Evolutionary conservation across 2,329 filamentous ascomycete genomes (phyloP).

Genomic region (Scedosporium aurantiacum): DNA sequence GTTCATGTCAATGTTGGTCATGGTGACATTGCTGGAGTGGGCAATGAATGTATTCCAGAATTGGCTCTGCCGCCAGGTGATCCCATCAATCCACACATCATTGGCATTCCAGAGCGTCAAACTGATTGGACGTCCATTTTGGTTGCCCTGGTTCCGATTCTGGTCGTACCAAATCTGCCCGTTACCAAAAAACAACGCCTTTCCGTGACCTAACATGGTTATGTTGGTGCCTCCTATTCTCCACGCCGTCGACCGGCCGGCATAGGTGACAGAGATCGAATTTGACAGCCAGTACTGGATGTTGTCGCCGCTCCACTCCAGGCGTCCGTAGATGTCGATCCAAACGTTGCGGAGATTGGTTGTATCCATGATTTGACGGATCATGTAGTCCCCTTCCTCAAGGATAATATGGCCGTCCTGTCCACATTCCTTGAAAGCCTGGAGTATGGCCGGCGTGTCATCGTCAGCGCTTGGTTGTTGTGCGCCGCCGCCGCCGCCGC

Average conservation of each 20-base stretch:
- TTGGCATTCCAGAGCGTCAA: conserved; percentile 18
- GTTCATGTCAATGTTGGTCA: conserved; percentile 43
- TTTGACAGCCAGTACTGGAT: conserved; percentile 41
- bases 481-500: conserved; percentile 8
- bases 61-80: conserved; percentile 44
- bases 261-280: conserved; percentile 39
- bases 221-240: conserved; percentile 42
- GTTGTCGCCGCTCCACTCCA: conserved; percentile 29
- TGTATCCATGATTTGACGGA: conserved; percentile 24
- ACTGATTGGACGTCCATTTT: conserved; percentile 28
- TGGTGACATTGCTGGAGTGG: conserved; percentile 30
- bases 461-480: conserved; percentile 15
- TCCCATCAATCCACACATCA: conserved; percentile 23
- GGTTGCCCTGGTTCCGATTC: conserved; percentile 28
- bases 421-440: conserved; percentile 21
- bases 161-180: conserved; percentile 50
- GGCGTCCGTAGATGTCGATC: conserved; percentile 30
- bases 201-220: conserved; percentile 34
- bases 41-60: conserved; percentile 51
- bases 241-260: conserved; percentile 45
- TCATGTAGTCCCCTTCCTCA: conserved; percentile 22
- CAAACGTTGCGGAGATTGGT: conserved; percentile 22
- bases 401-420: conserved; percentile 20
- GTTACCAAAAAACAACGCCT: conserved; percentile 46
- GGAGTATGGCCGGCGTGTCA: conserved; percentile 20